Evolutionary conservation across 352 stramenopile species (phyloP), one percentile per base, ranked within the genome.

Genomic region (Globisporangium nunn): DNA sequence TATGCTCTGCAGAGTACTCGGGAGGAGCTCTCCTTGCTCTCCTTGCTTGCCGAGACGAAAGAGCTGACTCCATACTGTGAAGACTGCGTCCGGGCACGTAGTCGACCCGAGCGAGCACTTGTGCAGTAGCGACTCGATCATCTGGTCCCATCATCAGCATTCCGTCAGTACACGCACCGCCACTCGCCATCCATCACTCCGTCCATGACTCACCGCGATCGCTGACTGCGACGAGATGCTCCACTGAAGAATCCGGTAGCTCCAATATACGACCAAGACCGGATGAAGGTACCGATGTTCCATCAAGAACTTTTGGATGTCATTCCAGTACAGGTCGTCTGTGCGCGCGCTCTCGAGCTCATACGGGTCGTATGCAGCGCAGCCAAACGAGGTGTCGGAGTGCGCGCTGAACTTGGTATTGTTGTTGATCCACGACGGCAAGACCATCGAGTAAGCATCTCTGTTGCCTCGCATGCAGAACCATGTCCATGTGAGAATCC

Each of bases 261-360:
- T 72, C 81, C 81, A 91, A 53, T 91, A 88, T 3, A 78, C 56
- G 17, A 81, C 59, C 15, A 91, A 52, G 0, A 91, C 47, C 28
- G 81, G 81, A 40, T 91, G 81, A 2, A 89, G 51, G 41, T 86
- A 91, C 15, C 75, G 71, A 31, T 77, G 66, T 33, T 85, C 63
- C 11, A 78, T 61, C 28, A 88, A 41, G 39, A 81, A 85, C 29
- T 75, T 72, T 58, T 91, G 81, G 47, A 89, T 88, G 37, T 88
- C 78, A 47, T 91, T 91, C 81, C 81, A 91, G 57, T 91, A 88
- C 12, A 63, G 43, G 63, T 91, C 81, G 44, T 87, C 74, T 28
- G 81, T 89, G 4, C 74, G 71, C n/a, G 69, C 68, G 37, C 70
- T 85, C 64, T 91, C 81, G 50, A 88, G 62, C 52, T 89, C 75